Conservation (phyloP, 2,329 filamentous ascomycete species). For the Mycosphaerella arachidis region DNA sequence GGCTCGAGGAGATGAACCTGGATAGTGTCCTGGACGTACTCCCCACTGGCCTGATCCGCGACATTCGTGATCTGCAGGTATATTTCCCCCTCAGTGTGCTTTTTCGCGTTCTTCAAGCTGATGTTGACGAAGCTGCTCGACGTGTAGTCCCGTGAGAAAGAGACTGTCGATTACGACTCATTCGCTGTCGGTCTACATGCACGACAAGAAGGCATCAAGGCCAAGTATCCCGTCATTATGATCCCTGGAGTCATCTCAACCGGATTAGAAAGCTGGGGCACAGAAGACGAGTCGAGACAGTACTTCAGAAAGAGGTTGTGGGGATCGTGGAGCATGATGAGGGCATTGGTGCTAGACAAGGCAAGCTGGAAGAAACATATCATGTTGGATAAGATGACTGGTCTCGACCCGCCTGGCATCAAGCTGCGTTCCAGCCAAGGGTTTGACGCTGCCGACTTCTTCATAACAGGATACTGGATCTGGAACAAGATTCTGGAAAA, state of each 20-base stretch:
- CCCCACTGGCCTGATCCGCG: conserved; percentile 77
- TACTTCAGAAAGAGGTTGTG: conserved; percentile 94
- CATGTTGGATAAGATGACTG: conserved; percentile 90
- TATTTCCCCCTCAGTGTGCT: conserved; percentile 34
- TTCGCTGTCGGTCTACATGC: conserved; percentile 87
- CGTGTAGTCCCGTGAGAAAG: conserved; percentile 72
- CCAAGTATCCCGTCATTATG: conserved; percentile 90
- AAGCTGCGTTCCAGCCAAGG: conserved; percentile 92
- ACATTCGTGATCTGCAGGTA: conserved; percentile 81
- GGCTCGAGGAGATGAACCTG: conserved; percentile 67
- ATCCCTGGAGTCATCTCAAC: conserved; percentile 97
- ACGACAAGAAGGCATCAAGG: conserved; percentile 71
- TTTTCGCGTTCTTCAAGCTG: conserved; percentile 17
- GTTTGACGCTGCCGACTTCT: conserved; percentile 97
- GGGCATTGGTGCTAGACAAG: conserved; percentile 86
- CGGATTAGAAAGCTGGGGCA: conserved; percentile 94
- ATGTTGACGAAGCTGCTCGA: conserved; percentile 27
- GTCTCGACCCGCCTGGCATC: conserved; percentile 81
- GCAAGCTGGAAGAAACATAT: conserved; percentile 92
- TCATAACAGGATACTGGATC: conserved; percentile 89
- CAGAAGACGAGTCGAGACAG: conserved; percentile 72
- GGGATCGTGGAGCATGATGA: conserved; percentile 99
- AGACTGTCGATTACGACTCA: conserved; percentile 85
- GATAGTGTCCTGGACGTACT: conserved; percentile 83
- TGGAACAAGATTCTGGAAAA: conserved; percentile 99